Conservation (phyloP, 192 early-diverging fungal genomes). For the Geosiphon pyriformis region DNA sequence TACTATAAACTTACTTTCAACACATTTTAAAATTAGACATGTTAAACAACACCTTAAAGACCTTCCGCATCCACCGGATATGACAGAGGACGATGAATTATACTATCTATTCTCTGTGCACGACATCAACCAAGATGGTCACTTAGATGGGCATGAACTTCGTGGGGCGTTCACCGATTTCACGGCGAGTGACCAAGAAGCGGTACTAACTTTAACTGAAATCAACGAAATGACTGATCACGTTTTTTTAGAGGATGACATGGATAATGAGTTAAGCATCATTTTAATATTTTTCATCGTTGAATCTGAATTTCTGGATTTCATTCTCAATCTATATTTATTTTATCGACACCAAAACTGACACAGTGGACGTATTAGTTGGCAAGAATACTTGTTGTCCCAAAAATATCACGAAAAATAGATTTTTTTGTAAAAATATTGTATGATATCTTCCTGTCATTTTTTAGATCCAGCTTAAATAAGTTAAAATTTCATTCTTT, state of each 20-base stretch:
- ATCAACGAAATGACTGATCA: conserved; percentile 66
- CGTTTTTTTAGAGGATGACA: conserved; percentile 70
- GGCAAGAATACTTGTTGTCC: conserved; percentile 8
- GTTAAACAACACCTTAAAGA: conserved; percentile 51
- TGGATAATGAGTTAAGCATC: conserved; percentile 53
- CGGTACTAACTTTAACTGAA: conserved; percentile 37
- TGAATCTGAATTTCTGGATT: too few relatives aligned
- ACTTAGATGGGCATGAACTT: conserved; percentile 76
- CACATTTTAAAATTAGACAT: too few relatives aligned
- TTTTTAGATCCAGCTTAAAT: too few relatives aligned
- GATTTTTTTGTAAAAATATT: too few relatives aligned
- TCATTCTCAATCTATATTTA: neutral
- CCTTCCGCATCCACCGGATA: conserved; percentile 36
- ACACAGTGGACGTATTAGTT: conserved; percentile 3
- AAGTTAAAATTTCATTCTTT: too few relatives aligned
- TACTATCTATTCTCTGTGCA: conserved; percentile 69
- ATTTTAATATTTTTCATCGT: neutral
- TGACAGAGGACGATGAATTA: conserved; percentile 55
- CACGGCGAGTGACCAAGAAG: conserved; percentile 27
- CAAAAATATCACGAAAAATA: conserved; percentile 7
- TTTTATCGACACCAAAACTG: neutral
- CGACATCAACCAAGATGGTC: conserved; percentile 65
- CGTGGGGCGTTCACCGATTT: conserved; percentile 51
- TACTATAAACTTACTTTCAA: too few relatives aligned
- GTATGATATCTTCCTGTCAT: too few relatives aligned